Percentiles rank a stretch among this genome's conserved stretches.
Conservation (phyloP, 805 yeast species). For the Candida parachauliodes region DNA sequence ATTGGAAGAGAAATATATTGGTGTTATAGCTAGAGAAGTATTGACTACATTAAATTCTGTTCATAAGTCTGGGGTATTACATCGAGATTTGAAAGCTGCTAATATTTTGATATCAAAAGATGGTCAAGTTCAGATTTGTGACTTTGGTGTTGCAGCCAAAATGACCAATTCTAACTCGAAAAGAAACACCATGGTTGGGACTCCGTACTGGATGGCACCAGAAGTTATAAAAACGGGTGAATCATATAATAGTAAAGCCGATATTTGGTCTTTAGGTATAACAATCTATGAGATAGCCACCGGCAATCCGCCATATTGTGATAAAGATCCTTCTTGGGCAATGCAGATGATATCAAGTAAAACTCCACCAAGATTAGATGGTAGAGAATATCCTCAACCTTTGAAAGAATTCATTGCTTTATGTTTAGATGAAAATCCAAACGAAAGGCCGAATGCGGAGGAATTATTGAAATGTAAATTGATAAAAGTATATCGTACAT, state of each 20-base stretch:
- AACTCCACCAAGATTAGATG: constrained; percentile 93
- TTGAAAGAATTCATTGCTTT: constrained; percentile 86
- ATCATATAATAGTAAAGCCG: constrained; percentile 85
- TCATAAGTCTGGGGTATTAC: constrained; percentile 88
- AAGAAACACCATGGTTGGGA: constrained; percentile 93
- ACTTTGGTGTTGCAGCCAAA: constrained; percentile 98
- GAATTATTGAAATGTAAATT: constrained; percentile 74
- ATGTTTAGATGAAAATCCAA: constrained; percentile 91
- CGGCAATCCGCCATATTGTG: constrained; percentile 96
- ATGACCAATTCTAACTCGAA: constrained; percentile 69
- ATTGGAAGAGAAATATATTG: constrained; percentile 78
- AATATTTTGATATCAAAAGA: constrained; percentile 85
- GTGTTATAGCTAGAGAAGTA: constrained; percentile 82
- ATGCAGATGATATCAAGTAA: constrained; percentile 90
- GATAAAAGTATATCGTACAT: constrained; percentile 56
- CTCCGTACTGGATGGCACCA: constrained; percentile 99
- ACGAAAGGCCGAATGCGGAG: constrained; percentile 83
- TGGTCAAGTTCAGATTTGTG: constrained; percentile 89
- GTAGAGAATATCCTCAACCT: constrained; percentile 69
- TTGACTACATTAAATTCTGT: constrained; percentile 74
- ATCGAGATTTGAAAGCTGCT: constrained; percentile 95
- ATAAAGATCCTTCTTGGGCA: constrained; percentile 90
- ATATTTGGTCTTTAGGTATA: constrained; percentile 96
- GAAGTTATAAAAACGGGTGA: constrained; percentile 93
- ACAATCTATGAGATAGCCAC: constrained; percentile 93